These are phyloP conservation scores for Wickerhamomyces ciferrii DNA, from an alignment of 805 yeast species.

Conservation along the genomic window DNA sequence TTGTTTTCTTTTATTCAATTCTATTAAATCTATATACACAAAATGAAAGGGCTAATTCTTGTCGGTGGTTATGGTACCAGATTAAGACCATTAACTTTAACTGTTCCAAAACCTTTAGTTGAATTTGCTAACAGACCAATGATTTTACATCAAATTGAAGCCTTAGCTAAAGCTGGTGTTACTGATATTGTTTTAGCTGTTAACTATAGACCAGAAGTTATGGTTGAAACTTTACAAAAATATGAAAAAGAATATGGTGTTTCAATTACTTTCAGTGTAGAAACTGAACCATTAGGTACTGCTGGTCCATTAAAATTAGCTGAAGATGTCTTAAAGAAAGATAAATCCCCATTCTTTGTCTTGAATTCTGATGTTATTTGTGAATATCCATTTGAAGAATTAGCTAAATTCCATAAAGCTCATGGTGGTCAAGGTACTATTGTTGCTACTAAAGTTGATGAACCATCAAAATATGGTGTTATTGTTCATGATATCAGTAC, in stretches of 20 bases:
- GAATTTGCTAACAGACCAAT: constrained; percentile 99
- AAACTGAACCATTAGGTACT: constrained; percentile 98
- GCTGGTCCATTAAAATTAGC: constrained; percentile 99
- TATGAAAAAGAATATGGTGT: constrained; percentile 96
- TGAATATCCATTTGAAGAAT: constrained; percentile 94
- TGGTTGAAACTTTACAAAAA: constrained; percentile 92
- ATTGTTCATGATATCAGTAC: constrained; percentile 95
- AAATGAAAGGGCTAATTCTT: constrained; percentile 93
- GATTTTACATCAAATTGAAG: constrained; percentile 98
- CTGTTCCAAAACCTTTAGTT: constrained; percentile 94
- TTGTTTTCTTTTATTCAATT: background rate
- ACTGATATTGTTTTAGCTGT: constrained; percentile 98
- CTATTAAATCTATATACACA: background rate
- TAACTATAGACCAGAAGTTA: constrained; percentile 98
- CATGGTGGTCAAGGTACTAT: constrained; percentile 99
- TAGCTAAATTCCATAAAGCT: constrained; percentile 86
- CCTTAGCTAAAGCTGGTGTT: constrained; percentile 96
- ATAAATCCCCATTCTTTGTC: constrained; percentile 94
- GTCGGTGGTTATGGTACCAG: constrained; percentile 99
- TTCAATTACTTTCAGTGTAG: constrained; percentile 92
- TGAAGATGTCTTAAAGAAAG: constrained; percentile 88
- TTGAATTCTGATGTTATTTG: constrained; percentile 98
- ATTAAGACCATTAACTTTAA: constrained; percentile 95
- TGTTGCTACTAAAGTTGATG: constrained; percentile 99
- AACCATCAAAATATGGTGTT: constrained; percentile 99